Evolutionary conservation across 371 early-diverging fungal species (phyloP), one percentile per base, ranked within the genome.

Genomic region (Syncephalastrum monosporum): DNA sequence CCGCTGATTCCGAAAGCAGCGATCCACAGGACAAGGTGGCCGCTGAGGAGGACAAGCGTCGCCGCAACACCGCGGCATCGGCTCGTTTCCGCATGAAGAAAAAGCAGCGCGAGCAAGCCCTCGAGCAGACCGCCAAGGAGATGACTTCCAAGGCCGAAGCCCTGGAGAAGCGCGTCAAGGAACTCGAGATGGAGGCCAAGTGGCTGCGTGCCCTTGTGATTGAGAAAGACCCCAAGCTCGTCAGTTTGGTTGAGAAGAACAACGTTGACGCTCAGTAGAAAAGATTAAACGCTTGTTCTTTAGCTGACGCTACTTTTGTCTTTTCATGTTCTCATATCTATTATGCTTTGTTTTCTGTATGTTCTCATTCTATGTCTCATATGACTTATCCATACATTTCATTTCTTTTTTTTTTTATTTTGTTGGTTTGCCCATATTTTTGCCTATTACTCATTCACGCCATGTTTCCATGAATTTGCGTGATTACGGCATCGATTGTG

Each of bases 71-170:
- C 1, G 94, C 91, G 3, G 98, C 98, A 0, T 93, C 94, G 0
- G 96, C 96, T 5, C 79, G 98, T 27, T 98, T 98, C 81, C 88
- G 98, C 7, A 85, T 92, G 53, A 94, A 95, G 79, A 98, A 96
- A 72, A 92, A 93, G 65, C 56, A 82, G 60, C 84, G 90, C 51
- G 96, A 96, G 66, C 88, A 93, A 79, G 88, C 83, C 12, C 69
- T 96, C 15, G 92, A 95, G 71, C 79, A 81, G 52, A 89, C 87
- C 1, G 91, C 95, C 12, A 82, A 85, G 62, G 92, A 91, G 57
- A 87, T 95, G 91, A 79, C 87, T 0, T 77, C 64, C 10, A 89
- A 88, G 67, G 86, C 84, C 7, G 88, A 90, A 50, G 63, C 65
- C 13, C 73, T 95, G 50, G 94, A 96, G 65, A 67, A 67, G 24